Evolutionary conservation across 2,329 filamentous ascomycete genomes (phyloP), one percentile per base, ranked within the genome.

Genomic region (Exophiala bonariae): DNA sequence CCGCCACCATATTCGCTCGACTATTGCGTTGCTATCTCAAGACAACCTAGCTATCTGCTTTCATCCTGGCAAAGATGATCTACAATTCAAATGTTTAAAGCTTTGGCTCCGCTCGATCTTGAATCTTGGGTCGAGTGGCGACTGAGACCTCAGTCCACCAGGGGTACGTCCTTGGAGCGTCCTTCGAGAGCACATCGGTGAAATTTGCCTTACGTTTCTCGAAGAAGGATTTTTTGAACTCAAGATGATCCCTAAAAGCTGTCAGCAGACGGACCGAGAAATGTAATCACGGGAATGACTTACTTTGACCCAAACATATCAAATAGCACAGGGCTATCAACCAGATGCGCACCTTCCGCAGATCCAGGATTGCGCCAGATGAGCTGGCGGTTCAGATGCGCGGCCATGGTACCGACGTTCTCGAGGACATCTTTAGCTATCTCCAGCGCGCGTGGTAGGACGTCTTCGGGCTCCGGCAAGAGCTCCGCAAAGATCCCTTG

Each of bases 331-430:
- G 44, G 44, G 34, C 44, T 47, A 14, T 87, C 84, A n/a, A 87
- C 66, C 50, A 86, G 63, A 67, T 86, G 83, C 44, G 82, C 78
- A 32, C 72, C 82, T 67, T 88, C 85, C 0, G 84, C 75, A 22
- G 72, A 77, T 38, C 65, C 32, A 0, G 30, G 19, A 11, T 33
- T 33, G 2, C 44, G 28, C 71, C 74, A 85, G 67, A 87, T 82
- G 72, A 87, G 66, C 59, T 86, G 83, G 63, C 77, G 77, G 78
- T 83, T 86, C 47, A 86, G 61, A 46, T 77, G 73, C 13, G 76
- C 78, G 39, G 78, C 78, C 9, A 86, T 76, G 1, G 65, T 62
- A 61, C 80, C 85, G 28, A 78, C 80, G 52, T 85, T 83, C 48
- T 63, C 64, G 1, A 77, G 80, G 31, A 86, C 74, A 42, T 85